phyloP scores from a whole-genome alignment of 495 filamentous ascomycete genomes.

The Penicillium fimorum region DNA sequence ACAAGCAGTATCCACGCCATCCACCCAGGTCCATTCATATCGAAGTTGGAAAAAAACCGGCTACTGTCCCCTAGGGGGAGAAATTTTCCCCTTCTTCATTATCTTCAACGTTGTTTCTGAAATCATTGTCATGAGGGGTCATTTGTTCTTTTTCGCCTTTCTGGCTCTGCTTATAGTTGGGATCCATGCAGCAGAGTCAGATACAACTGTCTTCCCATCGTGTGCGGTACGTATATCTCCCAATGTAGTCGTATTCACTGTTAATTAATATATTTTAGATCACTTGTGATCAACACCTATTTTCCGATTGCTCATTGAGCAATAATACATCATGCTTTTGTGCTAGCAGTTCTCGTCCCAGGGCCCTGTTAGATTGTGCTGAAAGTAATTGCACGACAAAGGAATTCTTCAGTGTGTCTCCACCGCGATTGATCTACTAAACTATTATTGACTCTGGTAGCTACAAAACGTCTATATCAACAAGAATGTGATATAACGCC shows the following conservation, averaged over 20 bases:
- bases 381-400: slow-evolving; percentile 17
- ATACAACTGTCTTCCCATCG: slow-evolving; percentile 9
- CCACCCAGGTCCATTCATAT: slow-evolving; percentile 2
- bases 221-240: slow-evolving; percentile 13
- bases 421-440: background rate
- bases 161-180: slow-evolving; percentile 11
- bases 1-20: too few relatives aligned
- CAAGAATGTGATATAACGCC: slow-evolving; percentile 21
- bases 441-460: slow-evolving; percentile 13
- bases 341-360: slow-evolving; percentile 6
- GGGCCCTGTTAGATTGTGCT: slow-evolving; percentile 16
- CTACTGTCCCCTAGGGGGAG: background rate
- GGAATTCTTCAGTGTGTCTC: slow-evolving; percentile 23
- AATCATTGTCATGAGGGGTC: slow-evolving; percentile 7
- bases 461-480: slow-evolving; percentile 20
- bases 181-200: slow-evolving; percentile 1
- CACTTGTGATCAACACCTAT: slow-evolving; percentile 9
- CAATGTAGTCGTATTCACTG: too few relatives aligned
- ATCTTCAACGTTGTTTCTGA: background rate
- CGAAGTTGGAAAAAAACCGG: slow-evolving; percentile 12
- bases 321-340: slow-evolving; percentile 18
- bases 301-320: slow-evolving; percentile 15
- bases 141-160: slow-evolving; percentile 6
- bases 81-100: background rate
- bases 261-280: slow-evolving; percentile 4